Evolutionary conservation across 495 filamentous ascomycete species (phyloP).

Genomic region (Jackrogersella multiformis): DNA sequence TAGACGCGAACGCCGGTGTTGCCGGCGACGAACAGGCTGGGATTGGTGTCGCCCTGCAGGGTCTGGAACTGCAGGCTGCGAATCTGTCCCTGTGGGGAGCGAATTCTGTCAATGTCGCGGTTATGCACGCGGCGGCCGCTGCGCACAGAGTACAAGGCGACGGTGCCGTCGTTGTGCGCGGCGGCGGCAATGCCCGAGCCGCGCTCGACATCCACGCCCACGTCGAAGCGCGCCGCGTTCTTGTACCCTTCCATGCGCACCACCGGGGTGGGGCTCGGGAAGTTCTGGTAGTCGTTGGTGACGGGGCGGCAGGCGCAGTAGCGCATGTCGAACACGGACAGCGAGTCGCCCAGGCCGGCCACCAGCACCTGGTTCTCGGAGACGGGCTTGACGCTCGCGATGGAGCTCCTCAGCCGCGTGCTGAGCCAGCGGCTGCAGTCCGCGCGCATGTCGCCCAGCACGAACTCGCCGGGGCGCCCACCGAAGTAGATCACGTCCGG

Average conservation of each 20-base stretch:
- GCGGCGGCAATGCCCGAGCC: constrained; percentile 51
- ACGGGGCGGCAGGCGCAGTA: constrained; percentile 9
- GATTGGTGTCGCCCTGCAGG: constrained; percentile 43
- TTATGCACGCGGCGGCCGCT: constrained; percentile 46
- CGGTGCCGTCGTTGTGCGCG: constrained; percentile 52
- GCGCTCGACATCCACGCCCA: constrained; percentile 51
- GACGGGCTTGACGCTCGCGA: constrained; percentile 48
- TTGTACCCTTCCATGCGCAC: constrained; percentile 49
- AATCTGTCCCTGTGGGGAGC: constrained; percentile 20
- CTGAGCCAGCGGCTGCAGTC: constrained; percentile 23
- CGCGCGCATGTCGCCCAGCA: constrained; percentile 48
- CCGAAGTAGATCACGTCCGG: constrained; percentile 48
- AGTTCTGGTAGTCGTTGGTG: neutral
- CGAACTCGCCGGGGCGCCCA: constrained; percentile 48
- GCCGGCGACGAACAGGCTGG: constrained; percentile 46
- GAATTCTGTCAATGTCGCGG: constrained; percentile 21
- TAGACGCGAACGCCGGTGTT: constrained; percentile 42
- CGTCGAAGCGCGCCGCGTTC: constrained; percentile 47
- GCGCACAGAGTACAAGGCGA: constrained; percentile 53
- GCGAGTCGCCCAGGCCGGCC: constrained; percentile 46
- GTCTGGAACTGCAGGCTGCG: constrained; percentile 46
- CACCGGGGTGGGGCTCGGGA: constrained; percentile 35
- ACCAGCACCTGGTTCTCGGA: constrained; percentile 49
- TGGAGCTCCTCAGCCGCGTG: constrained; percentile 24
- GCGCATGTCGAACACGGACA: constrained; percentile 55